phyloP scores from a whole-genome alignment of 2,329 filamentous ascomycete genomes.

The Fusarium paranaense region DNA sequence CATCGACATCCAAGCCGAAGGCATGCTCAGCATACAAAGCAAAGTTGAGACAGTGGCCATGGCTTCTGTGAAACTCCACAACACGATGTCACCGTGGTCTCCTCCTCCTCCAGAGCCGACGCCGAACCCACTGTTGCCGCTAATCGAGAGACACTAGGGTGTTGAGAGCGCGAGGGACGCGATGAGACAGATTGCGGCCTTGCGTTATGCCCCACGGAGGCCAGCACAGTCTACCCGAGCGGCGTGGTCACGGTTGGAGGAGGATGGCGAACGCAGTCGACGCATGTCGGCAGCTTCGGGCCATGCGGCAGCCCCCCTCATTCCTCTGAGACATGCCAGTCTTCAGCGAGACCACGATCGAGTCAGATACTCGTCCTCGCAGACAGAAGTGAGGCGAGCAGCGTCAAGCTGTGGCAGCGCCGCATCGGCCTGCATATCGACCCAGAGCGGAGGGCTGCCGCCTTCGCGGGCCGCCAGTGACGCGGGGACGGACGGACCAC shows the following conservation, averaged over 20 bases:
- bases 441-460: constrained; percentile 14
- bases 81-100: constrained; percentile 64
- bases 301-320: constrained; percentile 18
- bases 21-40: constrained; percentile 58
- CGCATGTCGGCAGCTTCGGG: constrained; percentile 9
- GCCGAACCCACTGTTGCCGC: constrained; percentile 55
- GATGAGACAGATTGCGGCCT: constrained; percentile 50
- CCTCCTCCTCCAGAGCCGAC: constrained; percentile 51
- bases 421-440: constrained; percentile 16
- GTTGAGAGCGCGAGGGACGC: constrained; percentile 55
- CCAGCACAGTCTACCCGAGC: not conserved
- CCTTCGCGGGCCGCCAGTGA: constrained; percentile 1
- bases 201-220: constrained; percentile 16
- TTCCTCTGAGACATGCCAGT: constrained; percentile 41
- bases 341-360: constrained; percentile 18
- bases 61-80: constrained; percentile 62
- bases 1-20: constrained; percentile 44
- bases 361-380: not conserved
- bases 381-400: constrained; percentile 7
- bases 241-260: not conserved
- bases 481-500: not conserved
- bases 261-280: not conserved
- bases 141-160: constrained; percentile 64
- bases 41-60: constrained; percentile 64
- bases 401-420: constrained; percentile 16